Evolutionary conservation across 345 rosid genomes (phyloP).

Genomic region (Combretum micranthum): DNA sequence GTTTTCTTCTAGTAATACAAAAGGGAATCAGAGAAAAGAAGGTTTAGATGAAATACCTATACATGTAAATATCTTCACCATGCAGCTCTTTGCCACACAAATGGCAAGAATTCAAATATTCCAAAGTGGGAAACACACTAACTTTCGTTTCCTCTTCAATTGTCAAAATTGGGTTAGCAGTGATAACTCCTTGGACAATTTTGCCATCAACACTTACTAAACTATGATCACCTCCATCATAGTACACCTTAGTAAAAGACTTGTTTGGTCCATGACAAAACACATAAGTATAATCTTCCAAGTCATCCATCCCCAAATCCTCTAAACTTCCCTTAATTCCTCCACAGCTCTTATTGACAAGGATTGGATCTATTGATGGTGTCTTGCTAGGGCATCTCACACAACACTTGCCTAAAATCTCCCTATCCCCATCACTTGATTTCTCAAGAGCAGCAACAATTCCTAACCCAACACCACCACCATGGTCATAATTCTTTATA

Average conservation of each 20-base stretch:
- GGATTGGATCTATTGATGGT: not conserved
- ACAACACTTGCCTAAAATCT: slow-evolving; percentile 20
- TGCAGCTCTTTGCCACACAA: slow-evolving; percentile 64
- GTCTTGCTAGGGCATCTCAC: slow-evolving; percentile 13
- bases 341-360: not conserved
- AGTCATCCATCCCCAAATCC: slow-evolving; percentile 34
- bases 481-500: slow-evolving; percentile 39
- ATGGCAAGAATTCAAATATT: slow-evolving; percentile 56
- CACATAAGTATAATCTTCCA: slow-evolving; percentile 61
- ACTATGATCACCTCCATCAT: slow-evolving; percentile 25
- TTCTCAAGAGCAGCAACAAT: slow-evolving; percentile 76
- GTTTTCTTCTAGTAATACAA: too few relatives aligned
- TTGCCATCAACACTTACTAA: too few relatives aligned
- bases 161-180: slow-evolving; percentile 17
- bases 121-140: slow-evolving; percentile 29
- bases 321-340: slow-evolving; percentile 31
- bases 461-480: slow-evolving; percentile 72
- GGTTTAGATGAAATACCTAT: slow-evolving; percentile 40
- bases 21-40: not conserved
- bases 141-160: not conserved
- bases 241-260: slow-evolving; percentile 49
- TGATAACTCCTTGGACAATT: too few relatives aligned
- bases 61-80: slow-evolving; percentile 74
- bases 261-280: slow-evolving; percentile 42
- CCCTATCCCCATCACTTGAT: slow-evolving; percentile 18